Evolutionary conservation across 2,329 filamentous ascomycete species (phyloP), one percentile per base, ranked within the genome.

Genomic region (Alternaria novae-zelandiae): DNA sequence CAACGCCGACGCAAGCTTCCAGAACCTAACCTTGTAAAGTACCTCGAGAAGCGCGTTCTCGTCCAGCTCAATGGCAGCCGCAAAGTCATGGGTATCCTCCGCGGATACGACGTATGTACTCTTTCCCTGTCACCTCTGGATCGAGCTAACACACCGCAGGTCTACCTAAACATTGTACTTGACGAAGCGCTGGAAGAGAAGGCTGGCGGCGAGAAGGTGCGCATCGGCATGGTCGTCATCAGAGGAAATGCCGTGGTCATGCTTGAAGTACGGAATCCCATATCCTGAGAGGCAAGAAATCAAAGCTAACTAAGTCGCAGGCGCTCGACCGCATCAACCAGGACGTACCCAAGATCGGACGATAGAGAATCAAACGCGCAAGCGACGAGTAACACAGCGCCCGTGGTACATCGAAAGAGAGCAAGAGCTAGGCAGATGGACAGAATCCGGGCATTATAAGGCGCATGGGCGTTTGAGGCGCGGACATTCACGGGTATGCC

Each of bases 11-110:
- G 8, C 12, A 30, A 44, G 32, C 32, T 58, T 21, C 57, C 46
- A 23, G 15, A 44, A 45, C 26, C 71, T 80, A 66, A 80, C 69
- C 8, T 59, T 20, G 7, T 55, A 54, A 75, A 99, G 96, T 99
- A 99, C 83, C 94, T 99, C 83, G 96, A 99, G 87, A 99, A 99
- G 89, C 89, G 95, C 83, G 88, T 99, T 78, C 97, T 97, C 82
- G 94, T 98, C 71, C 95, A 99, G 82, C 86, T 99, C 58, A 99
- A 99, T 83, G 96, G 96, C 78, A 97, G 94, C 82, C 92, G 96
- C 81, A 98, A 97, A 83, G 95, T 99, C 66, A 93, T 97, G 80
- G 96, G 96, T 59, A 88, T 97, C 55, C 87, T 99, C 62, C 90
- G 96, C 70, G 96, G 96, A 64, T 99, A 98, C 82, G 96, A 99